Percentiles rank a stretch among this genome's conserved stretches.
Evolutionary conservation across 225 moss, liverwort and hornwort species (phyloP).

Genomic region (Climacium dendroides): DNA sequence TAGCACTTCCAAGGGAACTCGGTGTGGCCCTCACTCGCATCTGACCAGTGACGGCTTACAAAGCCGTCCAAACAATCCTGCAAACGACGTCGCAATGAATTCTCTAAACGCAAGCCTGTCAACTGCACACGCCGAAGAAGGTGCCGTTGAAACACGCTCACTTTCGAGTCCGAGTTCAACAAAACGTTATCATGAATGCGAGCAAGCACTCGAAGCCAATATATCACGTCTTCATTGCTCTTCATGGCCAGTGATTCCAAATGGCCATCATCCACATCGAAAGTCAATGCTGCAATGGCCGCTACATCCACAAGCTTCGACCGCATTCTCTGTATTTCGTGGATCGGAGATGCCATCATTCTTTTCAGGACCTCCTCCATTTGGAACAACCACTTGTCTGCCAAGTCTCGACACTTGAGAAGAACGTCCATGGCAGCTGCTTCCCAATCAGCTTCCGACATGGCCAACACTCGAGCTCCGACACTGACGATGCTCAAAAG

Average conservation of each 20-base stretch:
- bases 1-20: neutral
- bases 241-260: neutral
- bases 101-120: neutral
- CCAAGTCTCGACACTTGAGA: neutral
- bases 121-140: conserved; percentile 6
- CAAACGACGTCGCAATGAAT: neutral
- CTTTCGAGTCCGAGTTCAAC: neutral
- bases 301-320: conserved; percentile 16
- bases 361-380: conserved; percentile 4
- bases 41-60: neutral
- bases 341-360: conserved; percentile 16
- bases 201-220: conserved; percentile 7
- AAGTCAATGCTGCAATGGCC: conserved; percentile 26
- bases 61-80: neutral
- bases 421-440: neutral
- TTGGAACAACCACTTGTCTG: neutral
- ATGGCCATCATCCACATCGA: neutral
- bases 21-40: neutral
- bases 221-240: neutral
- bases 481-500: conserved; percentile 4
- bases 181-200: neutral
- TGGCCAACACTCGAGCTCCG: neutral
- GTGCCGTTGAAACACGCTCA: neutral
- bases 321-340: neutral
- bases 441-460: neutral